Evolutionary conservation across 768 basidiomycete genomes (phyloP).

Genomic region (Cystofilobasidium bisporidii): DNA sequence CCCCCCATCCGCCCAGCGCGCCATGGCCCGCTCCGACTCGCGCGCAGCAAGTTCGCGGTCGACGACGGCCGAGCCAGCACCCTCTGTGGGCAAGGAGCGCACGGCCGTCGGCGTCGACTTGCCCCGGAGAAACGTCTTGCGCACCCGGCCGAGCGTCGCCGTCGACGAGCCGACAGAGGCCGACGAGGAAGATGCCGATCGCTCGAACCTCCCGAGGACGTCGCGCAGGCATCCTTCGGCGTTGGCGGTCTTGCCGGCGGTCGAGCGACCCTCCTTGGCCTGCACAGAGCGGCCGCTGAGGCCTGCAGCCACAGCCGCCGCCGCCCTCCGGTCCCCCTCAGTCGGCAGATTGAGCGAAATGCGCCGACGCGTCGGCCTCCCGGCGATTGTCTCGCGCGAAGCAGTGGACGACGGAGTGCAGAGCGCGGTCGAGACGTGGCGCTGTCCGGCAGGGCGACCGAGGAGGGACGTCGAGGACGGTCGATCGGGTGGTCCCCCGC

Average conservation of each 20-base stretch:
- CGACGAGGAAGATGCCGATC: no score
- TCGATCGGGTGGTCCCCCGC: no score
- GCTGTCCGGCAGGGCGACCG: no score
- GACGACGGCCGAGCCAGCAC: no score
- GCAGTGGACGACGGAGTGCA: no score
- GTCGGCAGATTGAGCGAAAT: neutral
- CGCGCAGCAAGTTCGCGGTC: neutral
- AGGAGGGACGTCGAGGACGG: no score
- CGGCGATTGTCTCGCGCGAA: no score
- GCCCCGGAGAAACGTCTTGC: slow-evolving; percentile 1
- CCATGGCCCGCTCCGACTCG: neutral
- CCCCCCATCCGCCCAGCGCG: neutral
- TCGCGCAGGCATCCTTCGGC: neutral
- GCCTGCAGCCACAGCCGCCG: neutral
- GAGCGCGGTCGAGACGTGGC: neutral
- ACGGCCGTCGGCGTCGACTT: neutral
- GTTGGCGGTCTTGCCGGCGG: neutral
- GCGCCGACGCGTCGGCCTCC: neutral
- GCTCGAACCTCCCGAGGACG: neutral
- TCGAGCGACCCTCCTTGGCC: neutral
- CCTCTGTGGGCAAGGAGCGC: no score
- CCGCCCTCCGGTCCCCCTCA: neutral
- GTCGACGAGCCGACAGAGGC: neutral
- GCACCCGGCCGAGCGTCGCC: neutral
- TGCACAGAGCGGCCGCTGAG: no score